Percentiles rank a stretch among this genome's conserved stretches.
Conservation (phyloP, 768 basidiomycete genomes). For the Suillus subaureus region DNA sequence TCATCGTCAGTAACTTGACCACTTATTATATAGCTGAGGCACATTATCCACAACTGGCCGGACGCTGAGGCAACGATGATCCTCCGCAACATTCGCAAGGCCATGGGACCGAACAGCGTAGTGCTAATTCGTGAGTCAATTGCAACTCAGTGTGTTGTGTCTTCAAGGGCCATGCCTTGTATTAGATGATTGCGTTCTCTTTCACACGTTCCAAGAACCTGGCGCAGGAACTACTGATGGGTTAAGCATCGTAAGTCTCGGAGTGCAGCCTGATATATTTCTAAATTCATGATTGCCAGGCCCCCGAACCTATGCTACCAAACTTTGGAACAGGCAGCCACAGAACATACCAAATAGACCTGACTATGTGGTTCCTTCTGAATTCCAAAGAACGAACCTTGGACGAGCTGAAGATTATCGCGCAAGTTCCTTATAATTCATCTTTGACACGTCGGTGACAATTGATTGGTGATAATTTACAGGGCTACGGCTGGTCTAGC, state of each 20-base stretch:
- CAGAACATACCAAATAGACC: slow-evolving; percentile 44
- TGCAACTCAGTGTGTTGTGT: no score
- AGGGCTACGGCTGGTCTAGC: slow-evolving; percentile 24
- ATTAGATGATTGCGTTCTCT: slow-evolving; percentile 26
- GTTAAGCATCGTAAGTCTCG: background rate
- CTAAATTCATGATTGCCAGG: slow-evolving; percentile 24
- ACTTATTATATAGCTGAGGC: slow-evolving; percentile 22
- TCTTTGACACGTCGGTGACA: background rate
- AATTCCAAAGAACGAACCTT: slow-evolving; percentile 48
- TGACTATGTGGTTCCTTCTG: slow-evolving; percentile 47
- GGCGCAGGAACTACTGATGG: background rate
- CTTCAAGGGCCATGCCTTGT: background rate
- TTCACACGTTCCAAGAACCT: slow-evolving; percentile 14
- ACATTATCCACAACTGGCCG: slow-evolving; percentile 40
- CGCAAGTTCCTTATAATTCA: background rate
- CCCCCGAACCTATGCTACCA: slow-evolving; percentile 48
- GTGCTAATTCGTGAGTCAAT: slow-evolving; percentile 36
- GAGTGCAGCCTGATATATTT: background rate
- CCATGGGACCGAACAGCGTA: slow-evolving; percentile 31
- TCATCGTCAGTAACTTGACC: background rate
- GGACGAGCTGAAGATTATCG: slow-evolving; percentile 27
- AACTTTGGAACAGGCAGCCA: slow-evolving; percentile 48
- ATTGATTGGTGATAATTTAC: background rate
- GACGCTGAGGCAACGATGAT: slow-evolving; percentile 34
- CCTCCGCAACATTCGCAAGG: slow-evolving; percentile 29